Evolutionary conservation across 768 basidiomycete species (phyloP).

Genomic region (Tricholoma bakamatsutake): DNA sequence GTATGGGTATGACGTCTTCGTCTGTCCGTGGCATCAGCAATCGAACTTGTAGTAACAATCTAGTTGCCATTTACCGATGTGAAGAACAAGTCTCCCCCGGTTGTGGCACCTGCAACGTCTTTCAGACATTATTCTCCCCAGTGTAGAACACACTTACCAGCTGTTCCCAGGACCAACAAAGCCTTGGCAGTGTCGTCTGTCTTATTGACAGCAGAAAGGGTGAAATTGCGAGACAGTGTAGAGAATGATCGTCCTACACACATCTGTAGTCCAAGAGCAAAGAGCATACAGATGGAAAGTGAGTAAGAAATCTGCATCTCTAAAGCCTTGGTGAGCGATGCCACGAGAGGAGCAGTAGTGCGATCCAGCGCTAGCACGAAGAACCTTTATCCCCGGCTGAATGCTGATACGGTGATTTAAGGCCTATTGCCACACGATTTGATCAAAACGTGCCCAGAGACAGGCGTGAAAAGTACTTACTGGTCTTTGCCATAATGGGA

Average conservation of each 20-base stretch:
- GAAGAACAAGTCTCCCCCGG: conserved; percentile 34
- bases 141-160: conserved; percentile 20
- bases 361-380: neutral
- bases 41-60: neutral
- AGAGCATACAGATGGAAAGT: neutral
- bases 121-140: neutral
- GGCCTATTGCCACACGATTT: too few relatives aligned
- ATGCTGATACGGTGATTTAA: too few relatives aligned
- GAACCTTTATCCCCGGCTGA: neutral
- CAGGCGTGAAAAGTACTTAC: too few relatives aligned
- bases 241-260: neutral
- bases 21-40: conserved; percentile 22
- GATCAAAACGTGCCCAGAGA: too few relatives aligned
- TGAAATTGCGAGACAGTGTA: conserved; percentile 34
- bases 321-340: neutral
- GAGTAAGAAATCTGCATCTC: neutral
- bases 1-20: conserved; percentile 44
- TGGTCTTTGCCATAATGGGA: too few relatives aligned
- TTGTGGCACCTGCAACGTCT: conserved; percentile 23
- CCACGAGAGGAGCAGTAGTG: neutral
- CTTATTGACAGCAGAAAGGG: conserved; percentile 40
- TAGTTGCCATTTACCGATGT: conserved; percentile 32
- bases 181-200: conserved; percentile 38
- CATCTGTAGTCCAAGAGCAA: neutral
- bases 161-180: conserved; percentile 39